Conservation (phyloP, 2,329 filamentous ascomycete genomes). For the Seiridium cupressi region DNA sequence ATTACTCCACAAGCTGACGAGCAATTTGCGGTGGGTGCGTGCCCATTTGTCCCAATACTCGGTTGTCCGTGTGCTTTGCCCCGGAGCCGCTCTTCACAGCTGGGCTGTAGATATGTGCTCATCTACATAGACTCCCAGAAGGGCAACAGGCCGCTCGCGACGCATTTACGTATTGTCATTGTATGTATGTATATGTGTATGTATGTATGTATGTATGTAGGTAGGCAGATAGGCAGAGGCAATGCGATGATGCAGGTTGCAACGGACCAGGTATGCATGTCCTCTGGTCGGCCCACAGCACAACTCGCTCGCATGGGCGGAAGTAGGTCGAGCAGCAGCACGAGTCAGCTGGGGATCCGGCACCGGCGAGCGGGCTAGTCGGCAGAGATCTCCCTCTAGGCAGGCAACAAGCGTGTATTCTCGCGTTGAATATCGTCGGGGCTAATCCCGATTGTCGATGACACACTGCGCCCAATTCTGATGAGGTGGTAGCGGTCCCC, state of each 20-base stretch:
- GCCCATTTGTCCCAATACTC: not conserved
- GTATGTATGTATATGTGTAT: too few relatives aligned
- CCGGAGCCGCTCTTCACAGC: not conserved
- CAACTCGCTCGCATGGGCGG: not conserved
- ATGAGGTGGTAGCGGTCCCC: not conserved
- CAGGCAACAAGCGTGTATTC: conserved; percentile 4
- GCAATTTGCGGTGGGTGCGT: not conserved
- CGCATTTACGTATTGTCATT: too few relatives aligned
- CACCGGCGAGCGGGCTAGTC: conserved; percentile 9
- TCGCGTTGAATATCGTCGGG: conserved; percentile 7
- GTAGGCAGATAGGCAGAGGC: too few relatives aligned
- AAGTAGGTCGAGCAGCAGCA: not conserved
- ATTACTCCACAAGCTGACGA: conserved; percentile 6
- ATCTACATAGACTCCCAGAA: not conserved
- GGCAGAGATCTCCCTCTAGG: conserved; percentile 13
- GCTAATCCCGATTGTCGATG: conserved; percentile 9
- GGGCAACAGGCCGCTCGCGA: too few relatives aligned
- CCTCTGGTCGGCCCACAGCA: not conserved
- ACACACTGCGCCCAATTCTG: not conserved
- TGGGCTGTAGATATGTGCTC: not conserved
- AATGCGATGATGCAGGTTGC: not conserved
- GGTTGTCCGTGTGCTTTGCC: not conserved
- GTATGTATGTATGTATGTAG: too few relatives aligned
- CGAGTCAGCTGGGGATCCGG: conserved; percentile 14
- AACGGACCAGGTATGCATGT: not conserved